Percentiles rank a stretch among this genome's conserved stretches.
Evolutionary conservation across 2,329 filamentous ascomycete species (phyloP).

Genomic region (Alternaria ventricosa): DNA sequence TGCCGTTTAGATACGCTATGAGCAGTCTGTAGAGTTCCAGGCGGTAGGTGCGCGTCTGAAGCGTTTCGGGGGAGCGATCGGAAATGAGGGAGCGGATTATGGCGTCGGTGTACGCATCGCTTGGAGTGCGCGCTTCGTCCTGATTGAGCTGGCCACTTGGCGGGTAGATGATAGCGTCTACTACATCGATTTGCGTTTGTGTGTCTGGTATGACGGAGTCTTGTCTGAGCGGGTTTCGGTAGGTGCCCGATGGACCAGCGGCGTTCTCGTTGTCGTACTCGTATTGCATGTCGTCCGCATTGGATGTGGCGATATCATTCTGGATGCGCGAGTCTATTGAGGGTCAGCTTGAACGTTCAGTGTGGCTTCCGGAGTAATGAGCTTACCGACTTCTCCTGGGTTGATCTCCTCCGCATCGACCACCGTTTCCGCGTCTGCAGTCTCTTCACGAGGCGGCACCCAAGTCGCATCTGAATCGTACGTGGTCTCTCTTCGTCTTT

Average conservation of each 20-base stretch:
- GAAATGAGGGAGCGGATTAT: background rate
- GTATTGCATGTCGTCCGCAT: background rate
- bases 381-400: constrained; percentile 7
- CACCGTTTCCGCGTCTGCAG: constrained; percentile 14
- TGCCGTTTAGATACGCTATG: constrained; percentile 4
- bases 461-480: constrained; percentile 6
- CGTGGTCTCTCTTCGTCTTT: background rate
- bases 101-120: background rate
- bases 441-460: constrained; percentile 1
- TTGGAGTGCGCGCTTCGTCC: no score
- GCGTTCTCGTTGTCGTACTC: background rate
- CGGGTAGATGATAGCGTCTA: background rate
- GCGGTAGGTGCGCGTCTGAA: constrained; percentile 3
- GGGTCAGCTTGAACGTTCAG: background rate
- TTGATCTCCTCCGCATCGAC: constrained; percentile 6
- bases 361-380: background rate
- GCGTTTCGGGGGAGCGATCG: background rate
- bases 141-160: no score
- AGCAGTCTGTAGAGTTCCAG: constrained; percentile 17
- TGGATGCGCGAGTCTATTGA: background rate
- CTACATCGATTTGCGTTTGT: background rate
- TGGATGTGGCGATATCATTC: background rate
- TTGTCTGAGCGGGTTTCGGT: constrained; percentile 6
- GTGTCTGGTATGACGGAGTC: constrained; percentile 17
- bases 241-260: constrained; percentile 20